Base-by-base conservation (phyloP, 352 stramenopile species). In the Pythium sukuiense region DNA sequence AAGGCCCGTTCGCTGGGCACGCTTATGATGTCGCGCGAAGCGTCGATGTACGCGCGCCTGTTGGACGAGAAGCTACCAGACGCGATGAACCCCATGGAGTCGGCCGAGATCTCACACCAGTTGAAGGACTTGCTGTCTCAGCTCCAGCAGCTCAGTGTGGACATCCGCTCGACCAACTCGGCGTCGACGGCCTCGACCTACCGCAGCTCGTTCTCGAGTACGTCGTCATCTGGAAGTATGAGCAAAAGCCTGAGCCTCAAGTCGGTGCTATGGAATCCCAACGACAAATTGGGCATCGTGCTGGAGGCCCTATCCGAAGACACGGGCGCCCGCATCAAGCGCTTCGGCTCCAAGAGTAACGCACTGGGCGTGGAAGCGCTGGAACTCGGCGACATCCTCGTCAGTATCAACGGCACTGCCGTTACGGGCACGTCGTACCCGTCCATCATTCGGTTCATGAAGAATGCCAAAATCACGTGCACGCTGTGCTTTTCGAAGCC, bases 381-480 rank as follows among this genome's bases (percentile, higher is more conserved):
- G 1, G 65, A 50, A 12, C 61, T 80, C 0, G 84, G 82, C 18
- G 84, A 94, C 65, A 76, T 90, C 43, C 77, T 94, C 32, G 65
- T 89, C 37, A 86, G 83, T 64, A 90, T 94, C 63, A 94, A 92
- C 66, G 86, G 81, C 73, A 76, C 81, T 20, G 74, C 74, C 0
- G 86, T 93, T 18, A 69, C 67, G 4, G 74, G 61, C 24, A 77
- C 83, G 54, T 77, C 79, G 27, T 87, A 85, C 61, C 61, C 80
- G 46, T 86, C 82, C 30, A 89, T 94, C 68, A 84, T 77, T 59
- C 80, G 82, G 32, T 92, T 92, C 62, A 66, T 94, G 37, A 94
- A 94, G 70, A 83, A 85, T 73, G 79, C 77, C 46, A 92, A 91
- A 58, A 77, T 77, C 9, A 89, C 78, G 53, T 94, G 83, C 73